Evolutionary conservation across 1,284 basidiomycete species (phyloP), one percentile per base, ranked within the genome.

Genomic region (Trametes hirsuta): DNA sequence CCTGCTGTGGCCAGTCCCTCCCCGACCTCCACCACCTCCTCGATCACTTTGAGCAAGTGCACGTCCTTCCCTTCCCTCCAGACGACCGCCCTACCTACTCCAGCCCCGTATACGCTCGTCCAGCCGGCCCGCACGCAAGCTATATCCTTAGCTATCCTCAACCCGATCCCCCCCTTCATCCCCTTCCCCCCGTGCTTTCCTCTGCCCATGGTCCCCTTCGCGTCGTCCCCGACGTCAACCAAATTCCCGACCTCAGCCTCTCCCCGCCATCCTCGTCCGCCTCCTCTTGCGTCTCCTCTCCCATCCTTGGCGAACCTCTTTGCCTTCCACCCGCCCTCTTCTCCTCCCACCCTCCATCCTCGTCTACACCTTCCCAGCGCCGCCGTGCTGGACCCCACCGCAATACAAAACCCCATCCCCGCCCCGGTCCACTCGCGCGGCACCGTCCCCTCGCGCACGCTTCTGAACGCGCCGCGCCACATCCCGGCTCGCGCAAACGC

Each of bases 1-100:
- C 79, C 24, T 91, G 89, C 73, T 90, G 88, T 71, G 82, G 83
- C 24, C 75, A 82, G 51, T 71, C 77, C 45, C 78, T 88, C 18
- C 74, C 81, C 4, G 86, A 91, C 75, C 76, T 90, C 54, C 88
- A 91, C 70, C 82, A 81, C 53, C 81, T 90, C 49, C 76, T 90
- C 59, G 84, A 86, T 65, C 90, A 91, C 69, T 84, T 85, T 58
- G 87, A 90, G 64, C 82, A 84, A 64, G 72, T 76, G 14, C 85
- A 87, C 69, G 80, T 86, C 55, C 69, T 81, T 55, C 76, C 81
- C 25, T 64, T 78, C 48, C 71, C 72, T 35, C 60, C 68, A 1
- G 74, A 74, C 46, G 74, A 74, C 45, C 65, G 67, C 5, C 67
- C 65, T 12, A 55, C 69, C 46, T 66, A 66, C 55, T 73, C 73